Percentiles rank a stretch among this genome's conserved stretches.
Conservation (phyloP, 2,329 filamentous ascomycete species). For the Didymella exigua region DNA sequence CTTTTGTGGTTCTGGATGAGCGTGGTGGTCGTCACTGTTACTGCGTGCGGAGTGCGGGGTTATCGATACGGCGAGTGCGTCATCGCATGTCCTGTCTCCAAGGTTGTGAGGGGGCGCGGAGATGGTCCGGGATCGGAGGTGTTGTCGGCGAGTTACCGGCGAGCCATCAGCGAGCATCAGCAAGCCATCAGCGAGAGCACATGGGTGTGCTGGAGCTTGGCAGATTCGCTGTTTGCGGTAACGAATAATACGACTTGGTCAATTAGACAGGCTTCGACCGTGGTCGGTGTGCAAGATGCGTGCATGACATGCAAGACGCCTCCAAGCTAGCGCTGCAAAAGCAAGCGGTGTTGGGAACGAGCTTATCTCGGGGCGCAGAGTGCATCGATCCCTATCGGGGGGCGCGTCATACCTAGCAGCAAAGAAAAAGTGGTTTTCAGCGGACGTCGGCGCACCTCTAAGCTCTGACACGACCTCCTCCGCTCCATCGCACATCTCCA, state of each 20-base stretch:
- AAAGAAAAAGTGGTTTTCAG: conserved; percentile 33
- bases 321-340: background rate
- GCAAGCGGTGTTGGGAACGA: conserved; percentile 8
- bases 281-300: too few relatives aligned
- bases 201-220: too few relatives aligned
- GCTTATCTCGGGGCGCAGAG: conserved; percentile 15
- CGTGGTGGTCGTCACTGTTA: background rate
- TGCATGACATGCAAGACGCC: background rate
- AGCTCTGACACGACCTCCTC: background rate
- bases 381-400: conserved; percentile 7
- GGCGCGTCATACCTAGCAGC: conserved; percentile 32
- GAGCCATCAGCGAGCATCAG: too few relatives aligned
- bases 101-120: conserved; percentile 2
- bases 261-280: too few relatives aligned
- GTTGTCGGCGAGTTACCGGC: too few relatives aligned
- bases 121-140: conserved; percentile 1
- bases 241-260: background rate
- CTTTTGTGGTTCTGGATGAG: background rate
- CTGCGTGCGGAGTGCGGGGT: conserved; percentile 12
- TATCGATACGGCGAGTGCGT: conserved; percentile 23
- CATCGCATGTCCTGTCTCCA: conserved; percentile 10
- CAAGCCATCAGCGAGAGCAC: too few relatives aligned
- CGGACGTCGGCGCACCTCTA: background rate
- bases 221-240: too few relatives aligned
- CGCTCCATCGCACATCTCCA: background rate